phyloP scores from a whole-genome alignment of 225 moss, liverwort and hornwort genomes.

The Physcomitrium patens region DNA sequence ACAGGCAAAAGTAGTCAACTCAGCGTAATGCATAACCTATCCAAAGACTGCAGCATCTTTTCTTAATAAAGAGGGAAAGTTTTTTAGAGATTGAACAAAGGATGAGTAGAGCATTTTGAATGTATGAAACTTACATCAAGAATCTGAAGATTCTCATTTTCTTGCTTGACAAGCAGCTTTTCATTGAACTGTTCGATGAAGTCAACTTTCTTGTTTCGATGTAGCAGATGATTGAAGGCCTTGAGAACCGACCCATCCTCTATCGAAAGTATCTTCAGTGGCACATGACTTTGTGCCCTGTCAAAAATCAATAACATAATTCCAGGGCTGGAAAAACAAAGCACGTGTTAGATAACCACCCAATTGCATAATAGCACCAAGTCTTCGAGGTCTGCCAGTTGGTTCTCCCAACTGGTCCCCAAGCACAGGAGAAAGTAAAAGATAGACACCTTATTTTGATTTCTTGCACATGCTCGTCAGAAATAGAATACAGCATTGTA shows the following conservation, averaged over 20 bases:
- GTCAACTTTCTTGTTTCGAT: constrained; percentile 86
- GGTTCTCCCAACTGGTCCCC: not conserved
- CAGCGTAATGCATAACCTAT: not conserved
- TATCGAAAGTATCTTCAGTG: constrained; percentile 90
- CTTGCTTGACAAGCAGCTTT: constrained; percentile 94
- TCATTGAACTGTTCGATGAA: constrained; percentile 89
- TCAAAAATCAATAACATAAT: constrained; percentile 96
- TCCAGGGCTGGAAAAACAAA: constrained; percentile 66
- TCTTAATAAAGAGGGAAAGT: constrained; percentile 71
- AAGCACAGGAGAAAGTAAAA: not conserved
- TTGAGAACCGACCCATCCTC: constrained; percentile 97
- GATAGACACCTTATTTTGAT: constrained; percentile 84
- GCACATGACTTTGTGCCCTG: constrained; percentile 84
- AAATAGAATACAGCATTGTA: constrained; percentile 91
- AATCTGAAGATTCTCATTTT: constrained; percentile 97
- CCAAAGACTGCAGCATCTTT: constrained; percentile 57
- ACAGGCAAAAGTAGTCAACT: constrained; percentile 23
- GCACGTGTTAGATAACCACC: not conserved
- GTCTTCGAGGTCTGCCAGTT: no score
- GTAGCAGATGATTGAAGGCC: constrained; percentile 86
- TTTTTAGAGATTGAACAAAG: constrained; percentile 75
- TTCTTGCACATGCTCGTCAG: constrained; percentile 91
- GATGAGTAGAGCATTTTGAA: constrained; percentile 51
- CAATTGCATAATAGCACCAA: not conserved
- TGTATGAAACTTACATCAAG: constrained; percentile 74